These are phyloP conservation scores for Boletus fagicola DNA, from an alignment of 768 basidiomycete genomes.

Conservation along the genomic window DNA sequence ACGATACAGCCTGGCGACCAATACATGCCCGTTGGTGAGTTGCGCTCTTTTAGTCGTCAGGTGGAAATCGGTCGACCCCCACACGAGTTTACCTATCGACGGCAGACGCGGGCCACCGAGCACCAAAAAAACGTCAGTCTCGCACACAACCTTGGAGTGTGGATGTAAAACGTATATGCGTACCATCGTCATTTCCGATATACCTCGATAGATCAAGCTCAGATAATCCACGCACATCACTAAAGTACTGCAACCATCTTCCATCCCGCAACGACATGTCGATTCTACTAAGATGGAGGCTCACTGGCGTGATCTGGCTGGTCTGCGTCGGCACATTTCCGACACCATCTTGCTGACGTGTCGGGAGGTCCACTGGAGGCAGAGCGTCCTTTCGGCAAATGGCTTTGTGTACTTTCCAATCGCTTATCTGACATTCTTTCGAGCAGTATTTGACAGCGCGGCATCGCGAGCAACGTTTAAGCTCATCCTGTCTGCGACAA, in stretches of 20 bases:
- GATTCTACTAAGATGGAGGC: not conserved
- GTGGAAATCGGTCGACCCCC: not conserved
- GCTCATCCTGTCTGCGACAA: not conserved
- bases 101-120: too few species aligned
- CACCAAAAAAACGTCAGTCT: not conserved
- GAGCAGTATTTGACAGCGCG: not conserved
- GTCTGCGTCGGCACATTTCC: not conserved
- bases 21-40: not conserved
- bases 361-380: not conserved
- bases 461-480: not conserved
- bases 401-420: not conserved
- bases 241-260: not conserved
- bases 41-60: not conserved
- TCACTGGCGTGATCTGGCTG: not conserved
- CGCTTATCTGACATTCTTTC: not conserved
- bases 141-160: not conserved
- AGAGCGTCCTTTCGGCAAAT: not conserved
- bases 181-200: conserved; percentile 3
- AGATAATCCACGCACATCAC: not conserved
- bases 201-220: conserved; percentile 1
- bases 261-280: conserved; percentile 1
- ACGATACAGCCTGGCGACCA: not conserved
- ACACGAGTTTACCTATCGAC: conserved; percentile 1
- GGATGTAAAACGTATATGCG: not conserved
- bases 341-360: not conserved